A percentile compares a stretch with the other conserved stretches of the same genome.
Evolutionary conservation across 306 rosid genomes (phyloP).

Genomic region (Cajanus cajan): DNA sequence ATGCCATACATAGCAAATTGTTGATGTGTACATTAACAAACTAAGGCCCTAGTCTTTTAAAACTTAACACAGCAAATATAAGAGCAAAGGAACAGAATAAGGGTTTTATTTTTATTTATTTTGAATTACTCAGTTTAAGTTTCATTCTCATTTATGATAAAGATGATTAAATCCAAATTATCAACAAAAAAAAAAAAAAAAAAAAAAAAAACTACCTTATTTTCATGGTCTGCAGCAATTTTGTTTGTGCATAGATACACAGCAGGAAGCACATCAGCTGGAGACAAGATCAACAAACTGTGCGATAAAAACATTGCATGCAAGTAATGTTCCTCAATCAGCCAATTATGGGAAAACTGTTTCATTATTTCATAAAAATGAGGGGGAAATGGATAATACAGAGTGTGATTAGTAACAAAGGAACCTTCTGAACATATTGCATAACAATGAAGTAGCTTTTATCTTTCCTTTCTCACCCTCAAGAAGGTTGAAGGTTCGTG

Average conservation of each 20-base stretch:
- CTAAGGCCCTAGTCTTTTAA: slow-evolving; percentile 1
- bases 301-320: slow-evolving; percentile 29
- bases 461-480: slow-evolving; percentile 87
- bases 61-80: neutral
- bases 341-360: slow-evolving; percentile 15
- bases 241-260: slow-evolving; percentile 88
- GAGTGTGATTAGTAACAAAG: slow-evolving; percentile 21
- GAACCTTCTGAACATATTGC: slow-evolving; percentile 96
- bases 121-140: slow-evolving; percentile 2
- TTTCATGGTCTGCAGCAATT: slow-evolving; percentile 87
- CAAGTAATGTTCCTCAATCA: slow-evolving; percentile 32
- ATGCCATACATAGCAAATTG: neutral
- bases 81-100: slow-evolving; percentile 10
- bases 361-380: slow-evolving; percentile 18
- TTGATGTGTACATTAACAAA: slow-evolving; percentile 5
- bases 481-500: slow-evolving; percentile 73
- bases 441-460: slow-evolving; percentile 81
- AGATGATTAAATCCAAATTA: neutral
- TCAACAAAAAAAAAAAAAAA: slow-evolving; percentile 25
- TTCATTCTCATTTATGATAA: slow-evolving; percentile 21
- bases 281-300: slow-evolving; percentile 86
- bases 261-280: slow-evolving; percentile 81
- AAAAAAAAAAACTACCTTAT: slow-evolving; percentile 62
- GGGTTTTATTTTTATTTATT: neutral
- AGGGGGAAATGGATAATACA: neutral